Evolutionary conservation across 495 filamentous ascomycete genomes (phyloP).

Genomic region (Trichodelitschia bisporula): DNA sequence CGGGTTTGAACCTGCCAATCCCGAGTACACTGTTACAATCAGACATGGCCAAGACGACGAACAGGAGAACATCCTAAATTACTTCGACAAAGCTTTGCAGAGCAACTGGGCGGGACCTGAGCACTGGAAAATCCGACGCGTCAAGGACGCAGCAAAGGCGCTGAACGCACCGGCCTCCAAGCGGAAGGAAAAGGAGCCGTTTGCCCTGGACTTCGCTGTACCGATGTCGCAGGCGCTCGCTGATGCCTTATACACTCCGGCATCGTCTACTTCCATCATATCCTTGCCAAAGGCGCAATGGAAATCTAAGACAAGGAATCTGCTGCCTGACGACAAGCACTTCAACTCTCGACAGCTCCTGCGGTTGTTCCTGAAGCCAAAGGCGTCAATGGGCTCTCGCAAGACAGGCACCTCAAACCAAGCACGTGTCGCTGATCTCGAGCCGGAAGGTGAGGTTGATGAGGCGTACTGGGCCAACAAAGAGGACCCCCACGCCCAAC

Average conservation of each 20-base stretch:
- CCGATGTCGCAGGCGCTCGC: conserved; percentile 43
- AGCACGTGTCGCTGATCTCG: background rate
- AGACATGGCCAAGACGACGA: conserved; percentile 32
- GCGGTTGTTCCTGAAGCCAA: conserved; percentile 81
- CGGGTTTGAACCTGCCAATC: conserved; percentile 30
- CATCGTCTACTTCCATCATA: conserved; percentile 56
- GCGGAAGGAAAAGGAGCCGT: conserved; percentile 87
- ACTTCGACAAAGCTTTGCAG: conserved; percentile 83
- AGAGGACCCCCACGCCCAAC: conserved; percentile 26
- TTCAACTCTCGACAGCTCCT: conserved; percentile 86
- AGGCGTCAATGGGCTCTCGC: conserved; percentile 43
- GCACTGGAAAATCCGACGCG: conserved; percentile 88
- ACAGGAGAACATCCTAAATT: conserved; percentile 83
- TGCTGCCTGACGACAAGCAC: conserved; percentile 93
- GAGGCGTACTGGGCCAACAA: conserved; percentile 89
- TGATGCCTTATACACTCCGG: conserved; percentile 66
- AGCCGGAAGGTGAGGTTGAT: conserved; percentile 45
- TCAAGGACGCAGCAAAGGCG: conserved; percentile 56
- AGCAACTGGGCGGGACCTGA: conserved; percentile 99
- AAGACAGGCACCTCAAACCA: conserved; percentile 18
- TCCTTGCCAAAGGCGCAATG: conserved; percentile 77
- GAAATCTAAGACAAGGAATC: conserved; percentile 77
- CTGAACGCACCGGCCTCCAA: conserved; percentile 32
- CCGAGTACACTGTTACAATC: conserved; percentile 48
- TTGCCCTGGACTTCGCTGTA: conserved; percentile 72